Evolutionary conservation across 768 basidiomycete genomes (phyloP).

Genomic region (Omphalotus guepiniiformis): DNA sequence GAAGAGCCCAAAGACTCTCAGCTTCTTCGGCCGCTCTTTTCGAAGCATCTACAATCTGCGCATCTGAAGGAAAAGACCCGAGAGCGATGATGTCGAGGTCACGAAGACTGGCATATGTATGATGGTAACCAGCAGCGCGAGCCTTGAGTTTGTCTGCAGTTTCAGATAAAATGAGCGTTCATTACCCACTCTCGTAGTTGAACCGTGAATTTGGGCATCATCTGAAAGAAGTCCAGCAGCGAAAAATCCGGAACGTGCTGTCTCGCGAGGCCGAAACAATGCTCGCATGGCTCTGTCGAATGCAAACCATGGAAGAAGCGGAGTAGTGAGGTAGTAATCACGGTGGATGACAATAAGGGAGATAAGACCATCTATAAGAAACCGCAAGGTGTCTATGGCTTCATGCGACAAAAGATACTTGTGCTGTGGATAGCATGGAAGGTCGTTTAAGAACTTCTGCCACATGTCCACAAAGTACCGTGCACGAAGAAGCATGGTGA

Average conservation of each 20-base stretch:
- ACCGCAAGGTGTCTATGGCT: constrained; percentile 25
- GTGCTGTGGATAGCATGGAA: constrained; percentile 14
- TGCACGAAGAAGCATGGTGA: constrained; percentile 27
- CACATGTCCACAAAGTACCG: constrained; percentile 28
- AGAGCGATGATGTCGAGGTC: no score
- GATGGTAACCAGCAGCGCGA: constrained; percentile 19
- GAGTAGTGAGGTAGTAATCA: constrained; percentile 21
- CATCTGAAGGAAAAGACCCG: no score
- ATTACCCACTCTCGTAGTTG: constrained; percentile 20
- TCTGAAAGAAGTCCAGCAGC: constrained; percentile 20
- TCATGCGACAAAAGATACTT: constrained; percentile 30
- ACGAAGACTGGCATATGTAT: constrained; percentile 23
- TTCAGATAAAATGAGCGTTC: constrained; percentile 9
- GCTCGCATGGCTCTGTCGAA: constrained; percentile 30
- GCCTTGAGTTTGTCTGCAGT: constrained; percentile 4
- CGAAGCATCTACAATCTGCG: no score
- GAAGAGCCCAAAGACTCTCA: no score
- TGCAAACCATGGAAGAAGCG: constrained; percentile 34
- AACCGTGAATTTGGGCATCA: constrained; percentile 20
- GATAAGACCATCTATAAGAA: constrained; percentile 28
- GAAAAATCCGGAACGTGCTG: constrained; percentile 31
- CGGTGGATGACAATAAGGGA: constrained; percentile 29
- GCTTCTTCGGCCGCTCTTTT: no score
- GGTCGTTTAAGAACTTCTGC: constrained; percentile 17
- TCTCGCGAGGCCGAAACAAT: constrained; percentile 27